Evolutionary conservation across 805 yeast genomes (phyloP), one percentile per base, ranked within the genome.

Genomic region (Starmerella scarabaei): DNA sequence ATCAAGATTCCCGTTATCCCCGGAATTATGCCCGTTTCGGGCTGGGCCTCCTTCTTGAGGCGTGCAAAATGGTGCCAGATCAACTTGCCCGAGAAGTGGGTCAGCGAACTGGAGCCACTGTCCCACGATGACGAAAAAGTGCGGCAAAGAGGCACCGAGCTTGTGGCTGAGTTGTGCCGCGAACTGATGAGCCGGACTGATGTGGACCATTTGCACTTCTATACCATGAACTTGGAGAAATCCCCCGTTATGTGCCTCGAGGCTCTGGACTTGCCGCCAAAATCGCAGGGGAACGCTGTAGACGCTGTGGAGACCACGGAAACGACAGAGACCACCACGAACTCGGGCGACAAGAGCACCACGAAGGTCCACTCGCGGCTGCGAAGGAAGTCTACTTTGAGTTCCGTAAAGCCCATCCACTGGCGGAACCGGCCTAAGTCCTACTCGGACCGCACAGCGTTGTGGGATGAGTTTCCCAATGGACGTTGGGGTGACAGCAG

Each of bases 401-500:
- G 36, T 41, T 30, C 40, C 17, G 86, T 88, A 37, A 74, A 95
- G 56, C 97, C 97, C 15, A 88, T 88, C 47, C 88, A 88, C 61
- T 88, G 97, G 97, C 80, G 83, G 58, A 80, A 84, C 60, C 75
- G 96, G 65, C 86, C 86, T 54, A 80, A 80, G 60, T 77, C 93
- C 14, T 88, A 88, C 58, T 75, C 84, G 45, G 72, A 84, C 35
- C 72, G 97, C 60, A 88, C 96, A 7, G 75, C 91, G 20, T 78
- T 80, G 42, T 91, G 98, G 85, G 98, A 91, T 63, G 98, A 91
- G 60, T 91, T 88, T 56, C 98, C 98, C 37, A 91, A 88, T 60
- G 98, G 98, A 45, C 71, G 98, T 64, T 91, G 95, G 86, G 98
- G 98, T 54, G 96, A 91, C 59, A 82, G 96, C 3, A 69, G 94